Evolutionary conservation across 805 yeast species (phyloP), one percentile per base, ranked within the genome.

Genomic region (Ogataea pilisensis): DNA sequence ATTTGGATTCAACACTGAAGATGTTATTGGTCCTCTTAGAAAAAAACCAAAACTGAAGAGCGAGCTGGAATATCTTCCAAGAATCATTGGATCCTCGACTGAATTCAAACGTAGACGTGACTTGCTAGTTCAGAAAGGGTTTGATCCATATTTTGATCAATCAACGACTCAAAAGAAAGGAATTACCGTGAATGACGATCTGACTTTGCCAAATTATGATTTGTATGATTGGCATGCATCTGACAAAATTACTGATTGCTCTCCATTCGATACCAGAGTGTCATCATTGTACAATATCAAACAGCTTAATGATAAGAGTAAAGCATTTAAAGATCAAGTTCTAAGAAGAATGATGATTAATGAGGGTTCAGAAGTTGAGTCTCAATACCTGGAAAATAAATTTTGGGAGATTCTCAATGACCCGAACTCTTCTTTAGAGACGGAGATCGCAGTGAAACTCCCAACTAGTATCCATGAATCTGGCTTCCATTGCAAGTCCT

Each of bases 291-390:
- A 76, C 60, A 75, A 73, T 24, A 59, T 82, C 44, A 65, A 73
- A 27, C 82, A 80, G 50, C 80, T 75, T 52, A 72, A 72, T 58
- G 83, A 78, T 37, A 77, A 76, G 44, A 78, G 80, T 42, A 55
- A 42, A 64, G 64, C 53, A 65, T 72, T 60, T 64, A 64, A 55
- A 63, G 64, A 43, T 6, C 42, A 38, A 22, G 46, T 54, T 24
- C 45, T 54, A 9, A 43, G 46, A 5, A 56, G 19, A 12, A 30
- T 39, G 31, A 43, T 63, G 4, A 44, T 63, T 31, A 21, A 41
- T 24, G 17, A 42, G 45, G 50, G 38, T 31, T 20, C 43, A 25
- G 50, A 54, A 17, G 53, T 53, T 17, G 40, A 42, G 18, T 35
- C 52, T 12, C 50, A 51, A 5, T 49, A 53, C 8, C 64, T 73